Conservation (phyloP, 1,284 basidiomycete genomes). For the Caloboletus firmus region DNA sequence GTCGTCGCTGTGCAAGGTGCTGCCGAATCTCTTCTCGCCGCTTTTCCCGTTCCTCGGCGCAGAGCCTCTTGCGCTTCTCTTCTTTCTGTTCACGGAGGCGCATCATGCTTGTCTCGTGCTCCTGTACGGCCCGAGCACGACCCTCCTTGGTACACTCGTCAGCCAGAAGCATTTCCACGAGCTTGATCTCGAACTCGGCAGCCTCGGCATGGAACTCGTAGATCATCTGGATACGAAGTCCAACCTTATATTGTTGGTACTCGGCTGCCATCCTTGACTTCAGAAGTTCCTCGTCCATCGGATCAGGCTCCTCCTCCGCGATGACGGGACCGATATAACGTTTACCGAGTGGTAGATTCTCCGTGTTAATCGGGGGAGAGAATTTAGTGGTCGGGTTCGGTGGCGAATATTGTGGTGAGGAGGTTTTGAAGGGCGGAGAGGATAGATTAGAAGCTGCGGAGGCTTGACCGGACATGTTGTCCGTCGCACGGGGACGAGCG, state of each 20-base stretch:
- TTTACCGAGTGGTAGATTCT: constrained; percentile 27
- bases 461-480: constrained; percentile 32
- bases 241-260: constrained; percentile 51
- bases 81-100: constrained; percentile 49
- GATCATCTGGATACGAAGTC: constrained; percentile 52
- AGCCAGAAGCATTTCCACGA: constrained; percentile 45
- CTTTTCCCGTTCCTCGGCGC: constrained; percentile 45
- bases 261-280: constrained; percentile 38
- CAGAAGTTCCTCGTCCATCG: constrained; percentile 29
- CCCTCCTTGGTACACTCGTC: constrained; percentile 31
- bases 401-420: constrained; percentile 31
- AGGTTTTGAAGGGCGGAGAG: constrained; percentile 24
- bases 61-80: constrained; percentile 47
- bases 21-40: constrained; percentile 38
- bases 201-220: constrained; percentile 54
- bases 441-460: constrained; percentile 25
- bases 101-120: constrained; percentile 50
- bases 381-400: constrained; percentile 24
- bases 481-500: constrained; percentile 29
- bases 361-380: constrained; percentile 24
- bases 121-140: constrained; percentile 37
- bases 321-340: constrained; percentile 52
- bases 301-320: constrained; percentile 40
- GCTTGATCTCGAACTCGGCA: constrained; percentile 46
- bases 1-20: constrained; percentile 24